phyloP scores from a whole-genome alignment of 805 yeast genomes.

The Suhomyces prunicola region DNA sequence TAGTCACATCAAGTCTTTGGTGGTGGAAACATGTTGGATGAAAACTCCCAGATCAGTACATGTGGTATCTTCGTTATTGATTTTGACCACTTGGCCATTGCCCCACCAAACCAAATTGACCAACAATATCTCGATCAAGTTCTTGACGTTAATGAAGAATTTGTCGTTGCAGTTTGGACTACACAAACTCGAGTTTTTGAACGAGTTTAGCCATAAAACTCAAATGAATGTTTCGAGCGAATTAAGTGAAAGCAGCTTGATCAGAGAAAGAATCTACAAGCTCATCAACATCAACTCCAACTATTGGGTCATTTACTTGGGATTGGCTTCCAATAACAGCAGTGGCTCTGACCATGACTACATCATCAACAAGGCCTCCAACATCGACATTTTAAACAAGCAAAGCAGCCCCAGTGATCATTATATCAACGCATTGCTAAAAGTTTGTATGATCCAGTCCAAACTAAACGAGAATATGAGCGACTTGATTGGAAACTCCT shows the following conservation, averaged over 20 bases:
- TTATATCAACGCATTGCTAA: slow-evolving; percentile 23
- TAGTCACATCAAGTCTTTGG: slow-evolving; percentile 34
- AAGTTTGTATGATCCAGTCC: slow-evolving; percentile 36
- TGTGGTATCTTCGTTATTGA: slow-evolving; percentile 34
- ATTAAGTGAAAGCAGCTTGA: slow-evolving; percentile 29
- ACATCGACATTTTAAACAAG: slow-evolving; percentile 19
- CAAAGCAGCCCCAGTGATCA: slow-evolving; percentile 13
- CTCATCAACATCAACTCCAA: slow-evolving; percentile 41
- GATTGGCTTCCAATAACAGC: slow-evolving; percentile 28
- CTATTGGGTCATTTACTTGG: slow-evolving; percentile 41
- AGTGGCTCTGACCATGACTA: slow-evolving; percentile 32
- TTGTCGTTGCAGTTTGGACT: slow-evolving; percentile 42
- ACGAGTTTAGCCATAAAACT: slow-evolving; percentile 39
- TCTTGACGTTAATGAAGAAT: slow-evolving; percentile 36
- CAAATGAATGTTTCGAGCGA: slow-evolving; percentile 21
- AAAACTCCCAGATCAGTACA: slow-evolving; percentile 44
- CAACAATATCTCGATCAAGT: slow-evolving; percentile 35
- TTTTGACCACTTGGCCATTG: slow-evolving; percentile 46
- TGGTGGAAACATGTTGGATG: slow-evolving; percentile 42
- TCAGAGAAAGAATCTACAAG: slow-evolving; percentile 42
- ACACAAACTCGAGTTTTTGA: slow-evolving; percentile 39
- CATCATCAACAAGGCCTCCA: slow-evolving; percentile 32
- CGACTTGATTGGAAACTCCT: slow-evolving; percentile 21
- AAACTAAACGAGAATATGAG: slow-evolving; percentile 39
- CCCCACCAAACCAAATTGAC: slow-evolving; percentile 27